These are phyloP conservation scores for Populus deltoides DNA, from an alignment of 345 rosid species.

Conservation along the genomic window DNA sequence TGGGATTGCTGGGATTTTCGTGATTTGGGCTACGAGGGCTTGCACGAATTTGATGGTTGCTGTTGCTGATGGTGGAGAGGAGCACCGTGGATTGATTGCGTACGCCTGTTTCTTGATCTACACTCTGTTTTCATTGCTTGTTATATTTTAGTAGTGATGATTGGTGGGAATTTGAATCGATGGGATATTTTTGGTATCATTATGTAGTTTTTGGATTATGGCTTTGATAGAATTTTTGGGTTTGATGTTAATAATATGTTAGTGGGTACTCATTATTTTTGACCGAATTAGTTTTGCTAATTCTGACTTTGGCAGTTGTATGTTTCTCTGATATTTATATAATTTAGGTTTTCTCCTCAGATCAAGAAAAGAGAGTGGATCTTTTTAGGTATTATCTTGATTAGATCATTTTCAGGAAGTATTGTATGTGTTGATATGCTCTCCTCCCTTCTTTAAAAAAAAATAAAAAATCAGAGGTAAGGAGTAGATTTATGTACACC, in stretches of 20 bases:
- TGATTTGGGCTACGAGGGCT: conserved; percentile 82
- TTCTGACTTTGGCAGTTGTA: neutral
- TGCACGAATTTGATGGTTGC: conserved; percentile 71
- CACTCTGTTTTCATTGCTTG: conserved; percentile 86
- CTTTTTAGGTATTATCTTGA: neutral
- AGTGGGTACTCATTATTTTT: neutral
- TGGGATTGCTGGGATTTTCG: conserved; percentile 54
- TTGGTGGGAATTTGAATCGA: neutral
- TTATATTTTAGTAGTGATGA: conserved; percentile 50
- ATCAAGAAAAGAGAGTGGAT: neutral
- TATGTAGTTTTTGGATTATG: neutral
- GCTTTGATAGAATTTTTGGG: neutral
- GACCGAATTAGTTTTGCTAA: neutral
- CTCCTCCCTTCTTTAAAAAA: neutral
- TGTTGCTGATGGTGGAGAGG: conserved; percentile 88
- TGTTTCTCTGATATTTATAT: neutral
- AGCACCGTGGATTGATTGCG: conserved; percentile 78
- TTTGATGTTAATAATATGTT: neutral
- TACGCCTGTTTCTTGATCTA: conserved; percentile 97
- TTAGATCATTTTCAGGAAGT: neutral
- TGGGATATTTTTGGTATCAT: neutral
- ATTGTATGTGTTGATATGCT: neutral
- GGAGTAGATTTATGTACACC: neutral
- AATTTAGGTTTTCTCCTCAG: neutral
- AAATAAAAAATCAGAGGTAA: neutral